Conservation (phyloP, 2,329 filamentous ascomycete species). For the Alternaria metachromatica region DNA sequence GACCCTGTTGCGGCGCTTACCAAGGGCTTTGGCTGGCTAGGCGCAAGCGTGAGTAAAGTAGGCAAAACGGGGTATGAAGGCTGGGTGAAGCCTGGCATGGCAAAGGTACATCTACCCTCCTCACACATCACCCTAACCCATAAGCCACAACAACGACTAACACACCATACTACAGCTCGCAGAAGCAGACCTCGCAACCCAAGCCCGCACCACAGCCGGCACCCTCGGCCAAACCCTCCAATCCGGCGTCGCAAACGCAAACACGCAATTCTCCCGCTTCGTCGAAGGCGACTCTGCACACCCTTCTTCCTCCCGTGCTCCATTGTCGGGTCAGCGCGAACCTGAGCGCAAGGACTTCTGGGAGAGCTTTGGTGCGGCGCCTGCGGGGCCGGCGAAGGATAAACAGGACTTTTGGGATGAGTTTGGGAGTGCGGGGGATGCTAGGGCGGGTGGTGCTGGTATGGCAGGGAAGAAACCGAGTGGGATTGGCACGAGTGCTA, state of each 20-base stretch:
- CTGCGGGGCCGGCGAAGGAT: constrained; percentile 55
- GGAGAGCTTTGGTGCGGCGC: constrained; percentile 72
- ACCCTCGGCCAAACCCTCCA: constrained; percentile 67
- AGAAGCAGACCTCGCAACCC: constrained; percentile 63
- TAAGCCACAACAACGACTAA: constrained; percentile 15
- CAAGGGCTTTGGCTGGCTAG: constrained; percentile 95
- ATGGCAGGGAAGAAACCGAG: constrained; percentile 49
- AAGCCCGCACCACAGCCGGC: constrained; percentile 66
- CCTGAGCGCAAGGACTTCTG: constrained; percentile 67
- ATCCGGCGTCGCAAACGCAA: constrained; percentile 73
- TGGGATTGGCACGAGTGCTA: constrained; percentile 68
- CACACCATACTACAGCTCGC: constrained; percentile 64
- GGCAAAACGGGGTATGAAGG: constrained; percentile 90
- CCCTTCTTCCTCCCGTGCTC: constrained; percentile 4
- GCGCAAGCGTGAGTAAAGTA: constrained; percentile 84
- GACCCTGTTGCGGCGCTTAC: constrained; percentile 88
- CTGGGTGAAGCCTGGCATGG: constrained; percentile 91
- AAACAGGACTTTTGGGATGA: constrained; percentile 63
- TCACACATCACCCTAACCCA: too few relatives aligned
- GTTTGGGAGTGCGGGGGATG: constrained; percentile 48
- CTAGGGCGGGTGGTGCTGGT: constrained; percentile 17
- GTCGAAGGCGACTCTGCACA: constrained; percentile 71
- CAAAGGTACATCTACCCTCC: constrained; percentile 66
- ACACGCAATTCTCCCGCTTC: constrained; percentile 82
- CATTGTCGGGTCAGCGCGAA: constrained; percentile 49